These are phyloP conservation scores for Colletotrichum navitas DNA, from an alignment of 2,329 filamentous ascomycete species.

Conservation along the genomic window DNA sequence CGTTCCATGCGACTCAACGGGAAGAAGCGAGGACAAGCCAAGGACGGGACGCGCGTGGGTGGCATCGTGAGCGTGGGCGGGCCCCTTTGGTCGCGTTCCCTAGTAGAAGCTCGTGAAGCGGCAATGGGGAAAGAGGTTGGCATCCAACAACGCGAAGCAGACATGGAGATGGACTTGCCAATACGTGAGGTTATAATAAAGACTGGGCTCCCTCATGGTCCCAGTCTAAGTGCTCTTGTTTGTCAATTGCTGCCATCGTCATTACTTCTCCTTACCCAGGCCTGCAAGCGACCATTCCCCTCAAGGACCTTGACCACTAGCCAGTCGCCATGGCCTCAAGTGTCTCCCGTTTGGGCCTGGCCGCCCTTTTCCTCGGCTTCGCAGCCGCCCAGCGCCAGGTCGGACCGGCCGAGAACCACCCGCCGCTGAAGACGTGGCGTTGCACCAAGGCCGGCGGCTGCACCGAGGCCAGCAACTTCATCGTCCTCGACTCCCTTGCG, in stretches of 20 bases:
- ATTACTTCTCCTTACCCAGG: not conserved
- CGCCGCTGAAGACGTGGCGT: conserved; percentile 63
- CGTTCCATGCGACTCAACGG: conserved; percentile 27
- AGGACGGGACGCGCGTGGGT: not conserved
- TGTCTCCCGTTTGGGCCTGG: conserved; percentile 31
- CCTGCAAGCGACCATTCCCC: not conserved
- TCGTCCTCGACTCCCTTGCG: conserved; percentile 63
- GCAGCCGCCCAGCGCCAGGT: conserved; percentile 56
- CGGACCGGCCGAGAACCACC: conserved; percentile 60
- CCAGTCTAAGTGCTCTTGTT: not conserved
- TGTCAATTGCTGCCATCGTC: conserved; percentile 4
- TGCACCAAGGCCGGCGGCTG: conserved; percentile 65
- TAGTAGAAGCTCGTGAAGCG: not conserved
- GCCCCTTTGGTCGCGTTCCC: not conserved
- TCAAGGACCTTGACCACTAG: not conserved
- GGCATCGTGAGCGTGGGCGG: not conserved
- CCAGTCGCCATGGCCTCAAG: conserved; percentile 32
- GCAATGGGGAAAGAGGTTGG: not conserved
- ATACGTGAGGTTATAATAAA: conserved; percentile 20
- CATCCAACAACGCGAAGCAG: not conserved
- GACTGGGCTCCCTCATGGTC: not conserved
- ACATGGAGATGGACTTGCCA: not conserved
- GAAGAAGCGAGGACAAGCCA: not conserved
- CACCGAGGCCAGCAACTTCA: conserved; percentile 58
- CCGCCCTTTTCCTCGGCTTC: conserved; percentile 46